Base-by-base conservation (phyloP, 1,284 basidiomycete genomes). In the Paramarasmius palmivorus region DNA sequence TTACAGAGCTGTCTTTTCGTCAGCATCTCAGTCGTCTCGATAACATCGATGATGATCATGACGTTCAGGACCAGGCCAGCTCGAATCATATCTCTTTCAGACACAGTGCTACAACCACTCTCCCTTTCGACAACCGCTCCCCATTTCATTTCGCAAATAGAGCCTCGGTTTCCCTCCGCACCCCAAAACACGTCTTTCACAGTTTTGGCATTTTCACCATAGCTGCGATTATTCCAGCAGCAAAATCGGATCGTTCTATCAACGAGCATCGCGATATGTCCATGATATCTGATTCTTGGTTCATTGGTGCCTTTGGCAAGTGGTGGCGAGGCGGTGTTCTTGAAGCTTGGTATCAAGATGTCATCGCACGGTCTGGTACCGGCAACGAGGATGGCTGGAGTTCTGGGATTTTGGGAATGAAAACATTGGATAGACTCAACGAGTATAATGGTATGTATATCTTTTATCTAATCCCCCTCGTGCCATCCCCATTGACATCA, bases 1-100 rank as follows among this genome's bases (percentile, higher is more conserved):
- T 98, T 63, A 98, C 95, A 32, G 94, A 97, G 68, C 89, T 93
- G 66, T 94, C 94, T 36, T 97, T 98, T 68, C 90, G 94, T 50
- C 89, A 93, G 56, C 94, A 98, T 68, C 82, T 98, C 54, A 92
- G 87, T 58, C 88, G 90, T 56, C 84, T 98, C 64, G 89, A 90
- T 65, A 75, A 74, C 58, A 65, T 73, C 57, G 81, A 86, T 54
- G 82, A 84, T 57, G 67, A 73, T 54, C 65, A 69, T 50, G 59
- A 66, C 35, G 71, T 76, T 55, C 65, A 64, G 52, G 61, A 68
- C 50, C 69, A 76, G 54, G 63, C 62, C 38, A 60, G 68, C 48
- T 64, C 62, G 58, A 61, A 67, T 35, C 72, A 66, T 61, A 37
- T 53, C n/a, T 58, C 70, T 53, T 67, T 73, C 54, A 57, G 71